Evolutionary conservation across 1,284 basidiomycete genomes (phyloP), one percentile per base, ranked within the genome.

Genomic region (Rhodotorula sp.): DNA sequence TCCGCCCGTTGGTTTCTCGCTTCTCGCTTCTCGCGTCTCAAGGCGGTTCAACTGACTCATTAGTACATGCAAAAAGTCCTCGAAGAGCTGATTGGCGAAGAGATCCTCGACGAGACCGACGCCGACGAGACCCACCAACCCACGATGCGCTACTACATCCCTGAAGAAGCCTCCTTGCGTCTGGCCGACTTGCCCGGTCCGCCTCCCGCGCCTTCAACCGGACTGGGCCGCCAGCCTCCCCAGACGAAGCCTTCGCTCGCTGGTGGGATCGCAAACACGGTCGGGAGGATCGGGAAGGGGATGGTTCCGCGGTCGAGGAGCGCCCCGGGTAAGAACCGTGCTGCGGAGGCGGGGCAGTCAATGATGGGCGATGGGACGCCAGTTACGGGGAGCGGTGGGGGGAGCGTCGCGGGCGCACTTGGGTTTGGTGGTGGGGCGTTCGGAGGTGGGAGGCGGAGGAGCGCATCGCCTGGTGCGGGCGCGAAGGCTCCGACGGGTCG

Each of bases 31-130:
- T 34, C 34, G 34, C 34, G 34, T 34, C 34, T 34, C 34, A 34
- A 18, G 40, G 16, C 40, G 16, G 13, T 11, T 44, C 13, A 44
- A 44, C 40, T 44, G 40, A 44, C 40, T 18, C 13, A 3, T 44
- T 44, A 3, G 40, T 18, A 11, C 40, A 44, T 13, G 13, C 40
- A 18, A 11, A 13, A 7, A 44, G 91, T 46, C 62, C 64, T 56
- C 60, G 26, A 76, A 90, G 91, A 92, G 77, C 83, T 93, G 13
- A 92, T 93, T 63, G 91, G 91, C 28, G 64, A 66, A 81, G 91
- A 92, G 76, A 93, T 93, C 60, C 91, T 90, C 73, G 91, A 93
- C 77, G 91, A 93, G 81, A 59, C 58, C 50, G 67, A 69, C 31
- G 30, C n/a, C 22, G 63, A 60, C 46, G 58, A n/a, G 22, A 52